Conservation (phyloP, 2,329 filamentous ascomycete genomes). For the Ceratocystis cubensis region DNA sequence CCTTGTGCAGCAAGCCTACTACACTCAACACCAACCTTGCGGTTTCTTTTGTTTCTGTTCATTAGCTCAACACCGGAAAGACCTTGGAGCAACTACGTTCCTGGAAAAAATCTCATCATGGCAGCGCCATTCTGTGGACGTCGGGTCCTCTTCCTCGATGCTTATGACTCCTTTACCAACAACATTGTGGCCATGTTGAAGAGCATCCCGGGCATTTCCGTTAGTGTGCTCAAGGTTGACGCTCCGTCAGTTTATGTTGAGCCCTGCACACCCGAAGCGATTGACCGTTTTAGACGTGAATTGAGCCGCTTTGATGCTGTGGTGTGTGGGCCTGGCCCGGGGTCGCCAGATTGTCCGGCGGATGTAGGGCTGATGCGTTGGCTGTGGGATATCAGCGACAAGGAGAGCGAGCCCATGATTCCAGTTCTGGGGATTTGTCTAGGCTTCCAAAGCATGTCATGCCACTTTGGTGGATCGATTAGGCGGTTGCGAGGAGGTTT, state of each 20-base stretch:
- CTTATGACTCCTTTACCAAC: constrained; percentile 93
- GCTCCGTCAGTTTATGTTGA: constrained; percentile 36
- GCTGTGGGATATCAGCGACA: constrained; percentile 46
- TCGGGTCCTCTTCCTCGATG: constrained; percentile 77
- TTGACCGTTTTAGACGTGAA: constrained; percentile 28
- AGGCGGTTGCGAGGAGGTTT: constrained; percentile 56
- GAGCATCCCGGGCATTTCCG: constrained; percentile 52
- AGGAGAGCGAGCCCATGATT: constrained; percentile 41
- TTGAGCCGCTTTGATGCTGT: constrained; percentile 63
- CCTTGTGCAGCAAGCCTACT: background rate
- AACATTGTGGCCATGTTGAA: constrained; percentile 80
- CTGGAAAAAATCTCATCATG: constrained; percentile 23
- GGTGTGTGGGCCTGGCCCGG: constrained; percentile 82
- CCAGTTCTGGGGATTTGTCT: constrained; percentile 83
- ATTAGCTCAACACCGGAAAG: background rate
- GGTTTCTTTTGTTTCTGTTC: background rate
- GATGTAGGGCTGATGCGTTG: constrained; percentile 73
- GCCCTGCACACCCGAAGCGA: constrained; percentile 31
- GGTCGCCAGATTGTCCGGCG: constrained; percentile 55
- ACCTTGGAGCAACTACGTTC: background rate
- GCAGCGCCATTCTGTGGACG: constrained; percentile 19
- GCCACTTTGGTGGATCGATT: constrained; percentile 54
- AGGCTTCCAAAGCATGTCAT: constrained; percentile 71
- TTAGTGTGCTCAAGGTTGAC: constrained; percentile 59
- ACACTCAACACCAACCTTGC: background rate